phyloP scores from a whole-genome alignment of 169 alveolate species.

The Babesia ovata region DNA sequence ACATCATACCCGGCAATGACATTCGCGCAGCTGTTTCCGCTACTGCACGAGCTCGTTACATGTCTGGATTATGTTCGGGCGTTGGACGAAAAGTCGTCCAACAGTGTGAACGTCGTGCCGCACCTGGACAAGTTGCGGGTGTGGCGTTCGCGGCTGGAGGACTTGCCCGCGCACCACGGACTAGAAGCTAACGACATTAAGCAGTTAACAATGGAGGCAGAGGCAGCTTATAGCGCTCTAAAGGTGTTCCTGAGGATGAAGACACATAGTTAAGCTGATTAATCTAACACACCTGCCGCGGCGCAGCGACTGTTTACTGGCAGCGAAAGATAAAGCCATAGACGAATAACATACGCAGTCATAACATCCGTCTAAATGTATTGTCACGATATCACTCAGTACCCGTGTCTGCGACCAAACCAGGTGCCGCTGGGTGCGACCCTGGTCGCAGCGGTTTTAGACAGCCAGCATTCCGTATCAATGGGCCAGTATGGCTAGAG shows the following conservation, averaged over 20 bases:
- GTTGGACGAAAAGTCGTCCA: not conserved
- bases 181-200: constrained; percentile 9
- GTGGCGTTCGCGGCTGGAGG: constrained; percentile 36
- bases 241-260: constrained; percentile 28
- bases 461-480: not conserved
- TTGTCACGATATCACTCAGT: not conserved
- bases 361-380: not conserved
- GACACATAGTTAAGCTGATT: not conserved
- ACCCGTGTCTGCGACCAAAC: not conserved
- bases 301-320: too few species aligned
- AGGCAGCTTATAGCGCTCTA: constrained; percentile 35
- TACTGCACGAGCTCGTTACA: constrained; percentile 47
- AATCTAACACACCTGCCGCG: too few species aligned
- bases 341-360: not conserved
- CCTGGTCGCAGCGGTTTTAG: not conserved
- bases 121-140: constrained; percentile 20
- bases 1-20: too few species aligned
- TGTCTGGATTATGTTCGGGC: not conserved
- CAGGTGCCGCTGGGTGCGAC: constrained; percentile 39
- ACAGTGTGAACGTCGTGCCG: not conserved
- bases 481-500: constrained; percentile 18
- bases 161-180: constrained; percentile 50
- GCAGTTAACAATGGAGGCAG: constrained; percentile 60
- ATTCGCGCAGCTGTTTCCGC: constrained; percentile 42
- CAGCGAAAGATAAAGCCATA: not conserved